phyloP scores from a whole-genome alignment of 2,329 filamentous ascomycete species.

The Ceratocystis cacaofunesta region DNA sequence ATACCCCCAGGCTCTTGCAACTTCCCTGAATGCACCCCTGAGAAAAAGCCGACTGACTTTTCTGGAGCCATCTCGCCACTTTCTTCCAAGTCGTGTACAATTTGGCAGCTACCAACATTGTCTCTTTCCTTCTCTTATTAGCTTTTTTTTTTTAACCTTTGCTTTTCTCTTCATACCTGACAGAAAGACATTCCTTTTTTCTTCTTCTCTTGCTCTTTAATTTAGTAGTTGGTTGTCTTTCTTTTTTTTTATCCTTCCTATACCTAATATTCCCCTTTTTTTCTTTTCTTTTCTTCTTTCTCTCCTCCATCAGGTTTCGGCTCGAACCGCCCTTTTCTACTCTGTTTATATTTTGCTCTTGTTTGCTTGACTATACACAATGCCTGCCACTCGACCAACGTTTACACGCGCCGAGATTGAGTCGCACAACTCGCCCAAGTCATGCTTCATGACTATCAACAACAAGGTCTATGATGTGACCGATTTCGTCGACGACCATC shows the following conservation, averaged over 20 bases:
- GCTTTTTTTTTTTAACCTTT: not conserved
- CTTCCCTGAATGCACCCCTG: not conserved
- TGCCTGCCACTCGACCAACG: conserved; percentile 63
- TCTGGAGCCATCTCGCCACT: not conserved
- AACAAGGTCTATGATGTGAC: conserved; percentile 91
- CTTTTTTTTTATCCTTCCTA: conserved; percentile 10
- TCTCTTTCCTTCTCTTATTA: not conserved
- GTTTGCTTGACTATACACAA: conserved; percentile 25
- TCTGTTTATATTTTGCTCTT: not conserved
- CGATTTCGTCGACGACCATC: conserved; percentile 77
- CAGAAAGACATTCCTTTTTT: conserved; percentile 6
- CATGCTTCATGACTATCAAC: conserved; percentile 86
- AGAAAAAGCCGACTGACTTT: not conserved
- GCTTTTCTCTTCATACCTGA: not conserved
- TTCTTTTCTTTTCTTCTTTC: conserved; percentile 2
- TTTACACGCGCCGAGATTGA: conserved; percentile 69
- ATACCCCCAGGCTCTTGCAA: not conserved
- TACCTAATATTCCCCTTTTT: not conserved
- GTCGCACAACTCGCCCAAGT: conserved; percentile 62
- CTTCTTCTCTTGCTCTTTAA: conserved; percentile 5
- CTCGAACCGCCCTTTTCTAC: not conserved
- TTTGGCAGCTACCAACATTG: not conserved
- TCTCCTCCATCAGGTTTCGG: conserved; percentile 4
- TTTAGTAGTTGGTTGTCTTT: conserved; percentile 4
- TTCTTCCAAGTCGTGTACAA: not conserved